Evolutionary conservation across 202 grass and related monocot species (phyloP), one percentile per base, ranked within the genome.

Genomic region (Eragrostis tef): DNA sequence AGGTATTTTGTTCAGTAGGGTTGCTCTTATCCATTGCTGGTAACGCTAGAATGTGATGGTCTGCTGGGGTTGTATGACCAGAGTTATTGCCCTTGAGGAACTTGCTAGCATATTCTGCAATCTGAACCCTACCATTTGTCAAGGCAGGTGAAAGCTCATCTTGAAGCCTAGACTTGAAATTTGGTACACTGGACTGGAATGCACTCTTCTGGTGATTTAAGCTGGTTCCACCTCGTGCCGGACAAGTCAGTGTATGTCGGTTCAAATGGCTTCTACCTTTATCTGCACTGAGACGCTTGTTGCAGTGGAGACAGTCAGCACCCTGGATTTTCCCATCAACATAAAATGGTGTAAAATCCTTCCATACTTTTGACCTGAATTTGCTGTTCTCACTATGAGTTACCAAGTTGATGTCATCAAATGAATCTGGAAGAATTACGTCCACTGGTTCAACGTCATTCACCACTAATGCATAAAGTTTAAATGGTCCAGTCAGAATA

Each of bases 101-200:
- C 49, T 80, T 81, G 67, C 48, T 84, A 67, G 70, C 81, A 77
- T 84, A 90, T 71, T 84, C 81, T 6, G 88, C 81, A 90, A 87
- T 87, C 56, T 90, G 88, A 90, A 90, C 76, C 59, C 73, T 84
- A 71, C 88, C 85, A 84, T 83, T 80, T 80, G 81, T 84, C 70
- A 87, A 81, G 64, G 75, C 81, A 71, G 80, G 69, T 51, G 80
- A 87, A 80, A 90, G 85, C 64, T 81, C 81, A 15, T 87, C 71
- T 53, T 84, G 85, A 79, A 84, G 56, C 70, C 22, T 84, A 76
- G 75, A 77, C 54, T 90, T 85, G 16, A 49, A 79, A 67, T 12
- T 78, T 12, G 80, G 67, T 61, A 73, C 42, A 79, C 47, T 88
- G 25, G 77, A 85, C 47, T 60, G 19, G n/a, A 62, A 84, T 19